These are phyloP conservation scores for Penicillium manginii DNA, from an alignment of 495 filamentous ascomycete genomes.

Conservation along the genomic window DNA sequence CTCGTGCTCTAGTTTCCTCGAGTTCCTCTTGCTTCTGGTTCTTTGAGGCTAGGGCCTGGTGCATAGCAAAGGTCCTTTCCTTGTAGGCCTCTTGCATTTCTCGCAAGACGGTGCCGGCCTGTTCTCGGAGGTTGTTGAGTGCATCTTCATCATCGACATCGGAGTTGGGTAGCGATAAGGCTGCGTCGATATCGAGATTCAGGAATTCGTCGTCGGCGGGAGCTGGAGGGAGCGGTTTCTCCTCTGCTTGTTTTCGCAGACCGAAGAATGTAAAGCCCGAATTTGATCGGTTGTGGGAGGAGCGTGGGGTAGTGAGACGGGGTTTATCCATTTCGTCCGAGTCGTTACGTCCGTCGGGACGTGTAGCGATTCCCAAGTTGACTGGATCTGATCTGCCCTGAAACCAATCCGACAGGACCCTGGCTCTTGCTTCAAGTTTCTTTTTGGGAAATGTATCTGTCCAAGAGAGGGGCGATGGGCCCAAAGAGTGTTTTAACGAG, in stretches of 20 bases:
- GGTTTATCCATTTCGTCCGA: conserved; percentile 21
- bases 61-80: conserved; percentile 59
- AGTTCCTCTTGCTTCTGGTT: conserved; percentile 70
- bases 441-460: conserved; percentile 42
- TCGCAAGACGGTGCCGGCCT: conserved; percentile 65
- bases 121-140: conserved; percentile 69
- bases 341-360: conserved; percentile 26
- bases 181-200: conserved; percentile 63
- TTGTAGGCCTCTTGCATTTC: conserved; percentile 75
- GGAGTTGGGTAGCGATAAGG: conserved; percentile 62
- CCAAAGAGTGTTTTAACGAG: conserved; percentile 12
- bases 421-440: conserved; percentile 46
- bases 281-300: conserved; percentile 41
- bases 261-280: conserved; percentile 47
- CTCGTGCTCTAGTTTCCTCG: conserved; percentile 72
- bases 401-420: conserved; percentile 54
- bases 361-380: conserved; percentile 38
- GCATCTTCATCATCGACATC: conserved; percentile 63
- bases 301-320: conserved; percentile 24
- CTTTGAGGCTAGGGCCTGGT: conserved; percentile 63
- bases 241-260: conserved; percentile 35
- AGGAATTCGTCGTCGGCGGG: conserved; percentile 64
- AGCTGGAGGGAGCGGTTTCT: conserved; percentile 32
- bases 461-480: conserved; percentile 22
- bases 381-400: conserved; percentile 54